Evolutionary conservation across 306 rosid species (phyloP).

Genomic region (Carpinus viminea): DNA sequence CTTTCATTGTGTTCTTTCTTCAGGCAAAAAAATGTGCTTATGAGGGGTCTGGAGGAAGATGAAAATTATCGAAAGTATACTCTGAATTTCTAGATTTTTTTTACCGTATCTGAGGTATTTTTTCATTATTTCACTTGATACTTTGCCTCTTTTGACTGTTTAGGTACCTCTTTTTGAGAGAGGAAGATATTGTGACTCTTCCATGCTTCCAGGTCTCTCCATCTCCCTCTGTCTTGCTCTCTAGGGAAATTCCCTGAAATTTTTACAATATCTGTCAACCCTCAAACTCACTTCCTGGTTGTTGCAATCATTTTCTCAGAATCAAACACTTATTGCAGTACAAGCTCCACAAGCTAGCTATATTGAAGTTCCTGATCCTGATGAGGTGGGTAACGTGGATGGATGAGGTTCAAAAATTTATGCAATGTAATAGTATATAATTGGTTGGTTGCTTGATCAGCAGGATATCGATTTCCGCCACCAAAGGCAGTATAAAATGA

Average conservation of each 20-base stretch:
- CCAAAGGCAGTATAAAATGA: slow-evolving; percentile 68
- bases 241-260: slow-evolving; percentile 10
- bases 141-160: slow-evolving; percentile 27
- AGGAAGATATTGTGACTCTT: slow-evolving; percentile 63
- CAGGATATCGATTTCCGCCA: slow-evolving; percentile 65
- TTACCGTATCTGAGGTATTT: not conserved
- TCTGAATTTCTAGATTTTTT: slow-evolving; percentile 18
- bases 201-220: slow-evolving; percentile 73
- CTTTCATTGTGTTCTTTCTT: slow-evolving; percentile 25
- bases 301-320: slow-evolving; percentile 39
- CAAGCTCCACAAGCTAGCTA: slow-evolving; percentile 76
- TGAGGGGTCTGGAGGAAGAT: slow-evolving; percentile 51
- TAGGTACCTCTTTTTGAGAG: slow-evolving; percentile 61
- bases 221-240: not conserved
- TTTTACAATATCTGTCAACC: slow-evolving; percentile 12
- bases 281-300: slow-evolving; percentile 33
- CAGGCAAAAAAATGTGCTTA: slow-evolving; percentile 67
- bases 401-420: slow-evolving; percentile 31
- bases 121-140: slow-evolving; percentile 30
- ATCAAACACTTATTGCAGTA: slow-evolving; percentile 69
- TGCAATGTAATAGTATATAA: slow-evolving; percentile 19
- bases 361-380: slow-evolving; percentile 88
- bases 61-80: slow-evolving; percentile 54
- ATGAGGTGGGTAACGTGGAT: slow-evolving; percentile 55
- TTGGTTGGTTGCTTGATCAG: slow-evolving; percentile 27